Evolutionary conservation across 768 basidiomycete species (phyloP).

Genomic region (Sistotremastrum niveocremeum): DNA sequence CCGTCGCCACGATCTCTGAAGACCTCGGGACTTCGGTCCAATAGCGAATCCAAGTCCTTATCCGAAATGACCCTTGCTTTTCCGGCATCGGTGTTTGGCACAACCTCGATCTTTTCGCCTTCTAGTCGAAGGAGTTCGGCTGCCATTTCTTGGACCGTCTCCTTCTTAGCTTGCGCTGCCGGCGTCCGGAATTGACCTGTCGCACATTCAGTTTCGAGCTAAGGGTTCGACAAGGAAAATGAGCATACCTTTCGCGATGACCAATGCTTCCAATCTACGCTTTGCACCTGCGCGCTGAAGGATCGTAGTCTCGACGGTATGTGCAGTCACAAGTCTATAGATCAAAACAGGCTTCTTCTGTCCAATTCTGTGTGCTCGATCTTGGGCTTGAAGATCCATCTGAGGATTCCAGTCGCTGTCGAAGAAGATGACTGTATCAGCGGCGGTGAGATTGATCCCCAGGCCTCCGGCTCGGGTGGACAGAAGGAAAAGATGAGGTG

Average conservation of each 20-base stretch:
- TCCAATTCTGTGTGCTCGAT: conserved; percentile 91
- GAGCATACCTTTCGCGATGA: conserved; percentile 74
- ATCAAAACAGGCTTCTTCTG: conserved; percentile 85
- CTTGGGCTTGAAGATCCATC: conserved; percentile 94
- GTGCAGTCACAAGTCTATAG: conserved; percentile 73
- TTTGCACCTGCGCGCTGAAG: conserved; percentile 81
- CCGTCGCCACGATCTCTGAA: conserved; percentile 58
- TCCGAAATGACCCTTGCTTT: conserved; percentile 69
- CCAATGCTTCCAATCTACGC: conserved; percentile 82
- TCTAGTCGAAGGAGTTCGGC: conserved; percentile 66
- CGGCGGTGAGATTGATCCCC: conserved; percentile 68
- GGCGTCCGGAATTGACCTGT: conserved; percentile 80
- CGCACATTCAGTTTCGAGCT: not conserved
- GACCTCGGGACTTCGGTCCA: conserved; percentile 68
- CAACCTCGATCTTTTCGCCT: conserved; percentile 82
- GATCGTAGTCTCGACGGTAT: conserved; percentile 87
- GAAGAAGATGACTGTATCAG: conserved; percentile 89
- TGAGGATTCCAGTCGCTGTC: conserved; percentile 94
- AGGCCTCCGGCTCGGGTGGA: conserved; percentile 71
- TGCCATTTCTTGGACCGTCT: conserved; percentile 71
- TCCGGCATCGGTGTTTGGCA: conserved; percentile 55
- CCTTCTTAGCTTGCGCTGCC: conserved; percentile 39
- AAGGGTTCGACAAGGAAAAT: not conserved
- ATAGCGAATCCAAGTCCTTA: conserved; percentile 60
- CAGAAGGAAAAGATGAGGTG: conserved; percentile 64